These are phyloP conservation scores for Neurospora pannonica DNA, from an alignment of 495 filamentous ascomycete species.

Conservation along the genomic window DNA sequence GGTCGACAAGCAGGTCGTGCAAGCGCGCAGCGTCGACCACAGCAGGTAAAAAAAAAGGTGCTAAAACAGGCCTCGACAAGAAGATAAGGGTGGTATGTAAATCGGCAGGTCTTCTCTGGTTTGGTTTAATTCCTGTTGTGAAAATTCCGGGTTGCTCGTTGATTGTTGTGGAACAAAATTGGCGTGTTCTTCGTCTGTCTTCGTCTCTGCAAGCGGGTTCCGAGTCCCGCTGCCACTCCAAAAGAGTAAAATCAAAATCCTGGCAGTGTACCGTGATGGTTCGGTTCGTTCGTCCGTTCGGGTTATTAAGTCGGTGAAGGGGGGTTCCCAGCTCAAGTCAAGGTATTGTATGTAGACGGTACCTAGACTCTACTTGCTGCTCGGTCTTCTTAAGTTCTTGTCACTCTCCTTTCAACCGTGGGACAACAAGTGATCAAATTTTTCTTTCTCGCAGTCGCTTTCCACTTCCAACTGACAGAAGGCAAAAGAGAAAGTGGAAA, in stretches of 20 bases:
- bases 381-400: neutral
- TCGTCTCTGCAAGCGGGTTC: neutral
- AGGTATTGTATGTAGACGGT: neutral
- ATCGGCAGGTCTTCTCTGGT: neutral
- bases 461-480: neutral
- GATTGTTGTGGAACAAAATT: neutral
- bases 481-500: slow-evolving; percentile 4
- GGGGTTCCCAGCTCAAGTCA: neutral
- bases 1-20: neutral
- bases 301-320: neutral
- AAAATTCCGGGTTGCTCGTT: neutral
- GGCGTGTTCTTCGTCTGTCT: neutral
- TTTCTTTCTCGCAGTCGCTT: neutral
- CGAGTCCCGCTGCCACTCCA: neutral
- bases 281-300: neutral
- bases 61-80: neutral
- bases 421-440: neutral
- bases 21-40: neutral
- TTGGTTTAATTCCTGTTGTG: neutral
- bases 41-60: slow-evolving; percentile 5
- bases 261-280: neutral
- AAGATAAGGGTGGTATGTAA: neutral
- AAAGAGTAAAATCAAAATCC: neutral
- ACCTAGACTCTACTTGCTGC: neutral
- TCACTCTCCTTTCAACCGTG: neutral